Percentiles rank a stretch among this genome's conserved stretches.
phyloP scores from a whole-genome alignment of 2,329 filamentous ascomycete species.

The Epichloe typhina region DNA sequence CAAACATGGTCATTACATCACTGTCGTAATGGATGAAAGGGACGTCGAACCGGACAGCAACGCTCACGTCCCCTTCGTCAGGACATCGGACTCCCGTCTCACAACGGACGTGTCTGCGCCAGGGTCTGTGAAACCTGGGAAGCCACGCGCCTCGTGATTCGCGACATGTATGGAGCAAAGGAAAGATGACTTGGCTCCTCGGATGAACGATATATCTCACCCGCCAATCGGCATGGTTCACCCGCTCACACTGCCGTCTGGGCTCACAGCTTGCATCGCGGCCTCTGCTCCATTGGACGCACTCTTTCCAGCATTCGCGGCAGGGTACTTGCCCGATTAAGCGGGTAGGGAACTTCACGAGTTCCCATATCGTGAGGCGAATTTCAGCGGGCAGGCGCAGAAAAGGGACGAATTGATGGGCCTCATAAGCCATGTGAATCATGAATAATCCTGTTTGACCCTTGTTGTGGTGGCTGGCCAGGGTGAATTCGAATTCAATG shows the following conservation, averaged over 20 bases:
- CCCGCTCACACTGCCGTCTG: conserved; percentile 1
- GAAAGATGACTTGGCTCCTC: conserved; percentile 4
- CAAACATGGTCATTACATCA: conserved; percentile 7
- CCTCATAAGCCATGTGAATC: no score
- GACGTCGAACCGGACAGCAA: conserved; percentile 1
- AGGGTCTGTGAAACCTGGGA: not conserved
- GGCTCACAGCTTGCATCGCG: not conserved
- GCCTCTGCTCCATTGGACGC: not conserved
- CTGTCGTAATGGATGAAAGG: conserved; percentile 7
- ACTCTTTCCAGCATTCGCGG: conserved; percentile 1
- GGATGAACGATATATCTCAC: conserved; percentile 7
- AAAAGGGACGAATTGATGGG: no score
- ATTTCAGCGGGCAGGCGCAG: not conserved
- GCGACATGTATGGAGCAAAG: conserved; percentile 3
- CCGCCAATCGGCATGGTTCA: conserved; percentile 10
- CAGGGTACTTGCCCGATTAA: conserved; percentile 5
- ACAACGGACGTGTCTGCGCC: not conserved
- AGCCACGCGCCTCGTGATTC: conserved; percentile 6
- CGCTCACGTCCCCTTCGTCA: not conserved
- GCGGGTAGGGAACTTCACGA: conserved; percentile 1
- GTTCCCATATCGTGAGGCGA: conserved; percentile 4
- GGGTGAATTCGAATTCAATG: no score
- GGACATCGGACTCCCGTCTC: not conserved
- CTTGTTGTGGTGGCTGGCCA: not conserved
- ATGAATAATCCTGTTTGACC: not conserved